A percentile compares a stretch with the other conserved stretches of the same genome.
Evolutionary conservation across 331 rosid genomes (phyloP).

Genomic region (Telfairia occidentalis): DNA sequence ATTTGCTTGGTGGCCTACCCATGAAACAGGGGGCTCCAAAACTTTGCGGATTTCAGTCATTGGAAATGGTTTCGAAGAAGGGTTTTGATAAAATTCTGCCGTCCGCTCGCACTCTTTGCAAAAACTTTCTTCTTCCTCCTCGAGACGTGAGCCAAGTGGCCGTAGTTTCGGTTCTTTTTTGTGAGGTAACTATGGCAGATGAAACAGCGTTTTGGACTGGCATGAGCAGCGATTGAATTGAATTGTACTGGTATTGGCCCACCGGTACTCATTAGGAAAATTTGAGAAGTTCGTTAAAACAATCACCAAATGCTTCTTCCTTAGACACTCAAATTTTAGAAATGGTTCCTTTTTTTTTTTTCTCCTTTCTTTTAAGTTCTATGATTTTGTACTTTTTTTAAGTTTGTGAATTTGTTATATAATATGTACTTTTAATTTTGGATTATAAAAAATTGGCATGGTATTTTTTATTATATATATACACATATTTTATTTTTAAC

Average conservation of each 20-base stretch:
- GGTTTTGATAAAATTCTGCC: neutral
- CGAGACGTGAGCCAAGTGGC: neutral
- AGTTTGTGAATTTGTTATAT: neutral
- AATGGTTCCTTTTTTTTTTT: neutral
- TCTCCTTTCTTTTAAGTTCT: neutral
- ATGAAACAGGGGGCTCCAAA: neutral
- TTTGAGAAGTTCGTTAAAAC: neutral
- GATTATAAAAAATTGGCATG: neutral
- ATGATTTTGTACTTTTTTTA: neutral
- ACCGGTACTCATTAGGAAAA: neutral
- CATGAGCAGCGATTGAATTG: neutral
- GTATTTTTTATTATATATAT: no score
- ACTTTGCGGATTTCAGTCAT: neutral
- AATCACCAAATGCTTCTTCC: neutral
- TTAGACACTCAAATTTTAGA: neutral
- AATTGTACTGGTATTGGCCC: neutral
- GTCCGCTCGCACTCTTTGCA: slow-evolving; percentile 1
- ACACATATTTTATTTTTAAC: no score
- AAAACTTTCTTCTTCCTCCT: neutral
- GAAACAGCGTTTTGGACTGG: neutral
- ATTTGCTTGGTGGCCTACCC: neutral
- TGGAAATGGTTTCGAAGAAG: neutral
- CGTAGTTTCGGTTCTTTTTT: neutral
- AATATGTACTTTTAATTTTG: neutral
- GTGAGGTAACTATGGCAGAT: neutral